phyloP scores from a whole-genome alignment of 2,329 filamentous ascomycete species.

The Dactylonectria estremocensis region DNA sequence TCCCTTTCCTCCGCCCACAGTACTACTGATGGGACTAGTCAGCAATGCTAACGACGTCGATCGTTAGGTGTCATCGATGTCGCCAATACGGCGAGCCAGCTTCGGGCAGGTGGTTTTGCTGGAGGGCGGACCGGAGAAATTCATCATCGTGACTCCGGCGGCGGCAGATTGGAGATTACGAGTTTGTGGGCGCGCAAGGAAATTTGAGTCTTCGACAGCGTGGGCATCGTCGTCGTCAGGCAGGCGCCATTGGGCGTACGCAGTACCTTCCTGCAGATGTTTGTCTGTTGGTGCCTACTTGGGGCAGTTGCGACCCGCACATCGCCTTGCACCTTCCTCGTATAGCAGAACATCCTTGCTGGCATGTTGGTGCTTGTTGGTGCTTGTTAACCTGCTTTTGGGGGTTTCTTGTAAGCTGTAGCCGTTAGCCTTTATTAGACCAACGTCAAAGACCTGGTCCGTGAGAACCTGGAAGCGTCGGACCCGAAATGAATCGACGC shows the following conservation, averaged over 20 bases:
- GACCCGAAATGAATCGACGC: conserved; percentile 25
- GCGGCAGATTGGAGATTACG: conserved; percentile 1
- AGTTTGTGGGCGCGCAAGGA: neutral
- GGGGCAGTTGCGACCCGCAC: neutral
- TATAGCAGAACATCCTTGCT: neutral
- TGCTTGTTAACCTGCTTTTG: too few species aligned
- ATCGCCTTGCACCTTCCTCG: neutral
- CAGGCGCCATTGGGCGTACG: too few species aligned
- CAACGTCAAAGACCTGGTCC: conserved; percentile 19
- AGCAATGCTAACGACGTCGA: conserved; percentile 41
- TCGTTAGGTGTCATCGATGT: conserved; percentile 41
- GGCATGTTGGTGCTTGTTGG: neutral
- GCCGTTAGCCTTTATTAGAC: conserved; percentile 5
- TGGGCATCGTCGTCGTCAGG: neutral
- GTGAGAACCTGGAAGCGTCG: conserved; percentile 13
- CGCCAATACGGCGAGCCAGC: conserved; percentile 10
- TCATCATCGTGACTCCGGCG: conserved; percentile 15
- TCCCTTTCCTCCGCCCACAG: conserved; percentile 17
- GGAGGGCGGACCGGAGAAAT: conserved; percentile 11
- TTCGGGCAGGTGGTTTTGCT: conserved; percentile 23
- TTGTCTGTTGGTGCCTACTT: neutral
- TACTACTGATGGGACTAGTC: conserved; percentile 20
- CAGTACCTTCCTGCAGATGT: neutral
- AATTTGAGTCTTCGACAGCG: neutral
- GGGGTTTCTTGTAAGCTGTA: neutral